These are phyloP conservation scores for Clitopilus passeckerianus DNA, from an alignment of 768 basidiomycete genomes.

Conservation along the genomic window DNA sequence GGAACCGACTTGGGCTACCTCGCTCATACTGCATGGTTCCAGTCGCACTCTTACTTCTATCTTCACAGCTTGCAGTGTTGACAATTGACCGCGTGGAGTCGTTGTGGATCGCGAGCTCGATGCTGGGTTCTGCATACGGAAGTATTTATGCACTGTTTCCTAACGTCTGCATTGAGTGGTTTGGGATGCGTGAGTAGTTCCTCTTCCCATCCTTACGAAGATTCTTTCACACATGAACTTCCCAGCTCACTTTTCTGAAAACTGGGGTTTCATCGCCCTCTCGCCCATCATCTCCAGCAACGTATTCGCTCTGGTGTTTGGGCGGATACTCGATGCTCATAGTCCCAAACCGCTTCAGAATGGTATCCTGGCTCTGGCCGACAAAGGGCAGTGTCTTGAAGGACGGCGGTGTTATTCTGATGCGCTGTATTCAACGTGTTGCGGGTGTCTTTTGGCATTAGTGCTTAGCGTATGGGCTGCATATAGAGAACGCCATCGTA, in stretches of 20 bases:
- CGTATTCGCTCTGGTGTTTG: conserved; percentile 78
- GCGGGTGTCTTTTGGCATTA: not conserved
- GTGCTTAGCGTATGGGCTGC: not conserved
- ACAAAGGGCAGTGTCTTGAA: conserved; percentile 40
- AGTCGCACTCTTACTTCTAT: conserved; percentile 61
- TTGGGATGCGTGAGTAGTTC: conserved; percentile 80
- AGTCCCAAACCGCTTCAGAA: conserved; percentile 10
- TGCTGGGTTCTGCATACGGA: conserved; percentile 69
- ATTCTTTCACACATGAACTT: too few relatives aligned
- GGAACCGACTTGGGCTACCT: conserved; percentile 52
- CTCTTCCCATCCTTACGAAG: too few relatives aligned
- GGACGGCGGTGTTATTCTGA: conserved; percentile 58
- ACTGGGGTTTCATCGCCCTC: conserved; percentile 77
- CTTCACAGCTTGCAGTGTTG: conserved; percentile 64
- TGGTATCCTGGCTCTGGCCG: not conserved
- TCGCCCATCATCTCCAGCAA: conserved; percentile 77
- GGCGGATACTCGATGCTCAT: conserved; percentile 75
- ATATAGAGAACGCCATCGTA: not conserved
- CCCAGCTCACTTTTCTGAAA: conserved; percentile 72
- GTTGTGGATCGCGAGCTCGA: conserved; percentile 57
- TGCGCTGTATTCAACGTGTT: conserved; percentile 43
- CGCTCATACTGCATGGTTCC: conserved; percentile 68
- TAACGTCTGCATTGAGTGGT: conserved; percentile 84
- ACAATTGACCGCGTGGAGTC: conserved; percentile 46
- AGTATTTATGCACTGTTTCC: conserved; percentile 68